phyloP scores from a whole-genome alignment of 768 basidiomycete species.

The Pulveroboletus sp. region DNA sequence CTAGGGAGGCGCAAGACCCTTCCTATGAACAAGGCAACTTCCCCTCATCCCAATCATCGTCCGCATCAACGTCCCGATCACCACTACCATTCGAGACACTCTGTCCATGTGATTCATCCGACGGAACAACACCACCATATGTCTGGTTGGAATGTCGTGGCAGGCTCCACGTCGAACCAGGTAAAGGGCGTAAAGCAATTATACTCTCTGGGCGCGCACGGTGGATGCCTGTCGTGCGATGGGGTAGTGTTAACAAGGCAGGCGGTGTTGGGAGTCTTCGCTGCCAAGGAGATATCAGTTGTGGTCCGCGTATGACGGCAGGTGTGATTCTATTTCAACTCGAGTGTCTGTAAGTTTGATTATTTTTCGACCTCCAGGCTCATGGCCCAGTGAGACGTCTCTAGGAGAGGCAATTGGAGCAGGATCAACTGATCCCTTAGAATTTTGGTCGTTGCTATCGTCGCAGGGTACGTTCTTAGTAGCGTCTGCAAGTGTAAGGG shows the following conservation, averaged over 20 bases:
- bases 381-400: neutral
- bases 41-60: neutral
- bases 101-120: neutral
- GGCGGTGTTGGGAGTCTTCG: constrained; percentile 33
- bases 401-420: neutral
- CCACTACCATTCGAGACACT: neutral
- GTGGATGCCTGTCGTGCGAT: constrained; percentile 57
- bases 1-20: neutral
- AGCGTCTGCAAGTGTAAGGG: constrained; percentile 45
- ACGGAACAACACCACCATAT: constrained; percentile 37
- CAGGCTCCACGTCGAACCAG: constrained; percentile 83
- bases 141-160: constrained; percentile 94
- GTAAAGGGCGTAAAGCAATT: constrained; percentile 92
- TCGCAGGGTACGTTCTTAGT: constrained; percentile 45
- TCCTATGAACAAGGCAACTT: constrained; percentile 1
- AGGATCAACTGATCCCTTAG: constrained; percentile 15
- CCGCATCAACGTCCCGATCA: neutral
- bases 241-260: constrained; percentile 50
- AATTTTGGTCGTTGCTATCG: constrained; percentile 53
- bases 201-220: constrained; percentile 79
- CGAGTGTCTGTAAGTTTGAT: neutral
- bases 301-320: constrained; percentile 15
- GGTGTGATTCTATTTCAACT: constrained; percentile 7
- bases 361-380: constrained; percentile 2
- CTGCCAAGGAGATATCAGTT: neutral